Evolutionary conservation across 805 yeast genomes (phyloP).

Genomic region (Teunomyces funiuensis): DNA sequence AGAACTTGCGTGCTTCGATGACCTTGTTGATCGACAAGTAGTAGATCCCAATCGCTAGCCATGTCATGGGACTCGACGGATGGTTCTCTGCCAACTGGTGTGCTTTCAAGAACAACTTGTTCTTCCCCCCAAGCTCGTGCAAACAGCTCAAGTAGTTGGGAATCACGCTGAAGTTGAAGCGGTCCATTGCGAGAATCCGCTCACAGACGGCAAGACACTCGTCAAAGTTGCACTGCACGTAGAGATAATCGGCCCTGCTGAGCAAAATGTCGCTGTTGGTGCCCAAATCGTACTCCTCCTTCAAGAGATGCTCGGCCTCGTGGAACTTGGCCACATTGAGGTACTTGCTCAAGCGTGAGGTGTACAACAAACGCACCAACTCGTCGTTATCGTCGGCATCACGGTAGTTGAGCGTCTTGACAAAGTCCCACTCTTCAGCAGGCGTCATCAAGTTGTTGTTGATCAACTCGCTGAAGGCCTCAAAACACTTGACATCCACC

Average conservation of each 20-base stretch:
- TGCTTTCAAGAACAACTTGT: slow-evolving; percentile 74
- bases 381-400: slow-evolving; percentile 80
- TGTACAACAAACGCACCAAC: slow-evolving; percentile 72
- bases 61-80: slow-evolving; percentile 79
- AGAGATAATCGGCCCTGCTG: slow-evolving; percentile 67
- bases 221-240: slow-evolving; percentile 74
- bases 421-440: slow-evolving; percentile 80
- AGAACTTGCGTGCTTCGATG: slow-evolving; percentile 81
- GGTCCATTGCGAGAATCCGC: slow-evolving; percentile 55
- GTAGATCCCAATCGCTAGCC: slow-evolving; percentile 92
- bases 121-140: slow-evolving; percentile 79
- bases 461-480: slow-evolving; percentile 81
- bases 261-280: slow-evolving; percentile 69
- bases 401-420: slow-evolving; percentile 62
- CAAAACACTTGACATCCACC: slow-evolving; percentile 89
- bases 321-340: slow-evolving; percentile 54
- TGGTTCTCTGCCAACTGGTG: slow-evolving; percentile 84
- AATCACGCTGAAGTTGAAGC: slow-evolving; percentile 65
- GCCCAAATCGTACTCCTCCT: slow-evolving; percentile 69
- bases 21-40: slow-evolving; percentile 73
- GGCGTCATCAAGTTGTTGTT: slow-evolving; percentile 76
- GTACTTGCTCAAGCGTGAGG: slow-evolving; percentile 73
- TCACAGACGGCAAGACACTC: slow-evolving; percentile 78
- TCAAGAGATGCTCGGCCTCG: slow-evolving; percentile 64
- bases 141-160: slow-evolving; percentile 83